Evolutionary conservation across 768 basidiomycete species (phyloP).

Genomic region (Agrocybe praecox): DNA sequence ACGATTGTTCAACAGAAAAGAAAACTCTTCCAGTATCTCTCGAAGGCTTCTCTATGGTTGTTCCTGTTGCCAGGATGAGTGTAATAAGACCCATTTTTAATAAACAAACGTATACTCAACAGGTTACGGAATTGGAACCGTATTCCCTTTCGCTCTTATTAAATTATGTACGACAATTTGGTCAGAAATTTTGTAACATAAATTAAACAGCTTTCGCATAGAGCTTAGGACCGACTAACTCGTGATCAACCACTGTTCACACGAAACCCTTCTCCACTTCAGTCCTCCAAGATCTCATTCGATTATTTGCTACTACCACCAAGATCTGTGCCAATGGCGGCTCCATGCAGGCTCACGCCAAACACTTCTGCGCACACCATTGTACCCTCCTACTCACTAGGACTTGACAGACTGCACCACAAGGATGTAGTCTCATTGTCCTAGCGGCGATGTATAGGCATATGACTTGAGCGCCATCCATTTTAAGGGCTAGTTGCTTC

Average conservation of each 20-base stretch:
- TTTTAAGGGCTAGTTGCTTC: slow-evolving; percentile 91
- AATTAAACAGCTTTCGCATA: too few relatives aligned
- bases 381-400: too few relatives aligned
- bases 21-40: slow-evolving; percentile 78
- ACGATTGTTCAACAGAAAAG: slow-evolving; percentile 79
- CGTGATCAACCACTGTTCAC: slow-evolving; percentile 87
- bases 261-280: slow-evolving; percentile 89
- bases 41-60: slow-evolving; percentile 63
- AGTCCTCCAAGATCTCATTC: slow-evolving; percentile 86
- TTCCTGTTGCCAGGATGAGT: slow-evolving; percentile 76
- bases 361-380: slow-evolving; percentile 72
- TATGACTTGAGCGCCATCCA: slow-evolving; percentile 88
- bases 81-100: slow-evolving; percentile 69
- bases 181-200: too few relatives aligned
- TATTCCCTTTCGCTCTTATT: slow-evolving; percentile 83
- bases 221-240: slow-evolving; percentile 86
- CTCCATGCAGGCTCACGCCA: slow-evolving; percentile 61
- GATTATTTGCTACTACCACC: slow-evolving; percentile 90
- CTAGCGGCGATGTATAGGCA: slow-evolving; percentile 84
- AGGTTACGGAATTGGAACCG: slow-evolving; percentile 79
- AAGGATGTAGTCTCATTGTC: too few relatives aligned
- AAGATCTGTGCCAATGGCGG: slow-evolving; percentile 86
- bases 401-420: too few relatives aligned
- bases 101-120: too few relatives aligned
- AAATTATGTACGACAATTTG: too few relatives aligned